Evolutionary conservation across 2,329 filamentous ascomycete genomes (phyloP).

Genomic region (Fusarium duplospermum): DNA sequence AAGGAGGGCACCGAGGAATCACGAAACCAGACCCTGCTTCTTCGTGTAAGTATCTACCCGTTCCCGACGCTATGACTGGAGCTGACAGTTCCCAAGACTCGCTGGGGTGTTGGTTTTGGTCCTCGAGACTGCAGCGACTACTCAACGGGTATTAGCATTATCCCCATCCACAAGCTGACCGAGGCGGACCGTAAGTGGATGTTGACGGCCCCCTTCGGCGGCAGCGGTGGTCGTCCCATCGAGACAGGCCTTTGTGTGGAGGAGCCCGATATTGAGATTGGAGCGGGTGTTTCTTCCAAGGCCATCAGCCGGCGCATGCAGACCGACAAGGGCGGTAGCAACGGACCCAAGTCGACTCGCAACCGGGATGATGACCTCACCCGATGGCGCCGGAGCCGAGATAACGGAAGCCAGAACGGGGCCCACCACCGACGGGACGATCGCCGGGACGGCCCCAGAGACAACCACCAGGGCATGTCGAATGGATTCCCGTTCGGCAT

Average conservation of each 20-base stretch:
- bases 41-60: conserved; percentile 67
- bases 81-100: conserved; percentile 68
- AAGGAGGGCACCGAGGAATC: conserved; percentile 89
- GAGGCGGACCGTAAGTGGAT: conserved; percentile 99
- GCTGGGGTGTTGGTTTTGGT: conserved; percentile 98
- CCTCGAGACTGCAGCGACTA: conserved; percentile 98
- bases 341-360: conserved; percentile 73
- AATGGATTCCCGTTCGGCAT: conserved; percentile 54
- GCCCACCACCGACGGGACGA: conserved; percentile 38
- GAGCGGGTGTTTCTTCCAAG: conserved; percentile 96
- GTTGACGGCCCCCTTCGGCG: conserved; percentile 91
- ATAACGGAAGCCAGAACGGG: conserved; percentile 42
- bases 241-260: conserved; percentile 89
- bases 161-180: conserved; percentile 91
- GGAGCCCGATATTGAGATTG: conserved; percentile 98
- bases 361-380: conserved; percentile 54
- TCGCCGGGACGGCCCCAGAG: conserved; percentile 35
- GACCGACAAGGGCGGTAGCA: conserved; percentile 73
- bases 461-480: conserved; percentile 43
- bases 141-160: conserved; percentile 88
- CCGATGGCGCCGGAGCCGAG: conserved; percentile 49
- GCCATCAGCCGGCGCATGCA: conserved; percentile 78
- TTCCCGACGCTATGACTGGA: conserved; percentile 30
- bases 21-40: conserved; percentile 77
- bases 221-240: conserved; percentile 85